Evolutionary conservation across 2,329 filamentous ascomycete species (phyloP).

Genomic region (Sporothrix mexicana): DNA sequence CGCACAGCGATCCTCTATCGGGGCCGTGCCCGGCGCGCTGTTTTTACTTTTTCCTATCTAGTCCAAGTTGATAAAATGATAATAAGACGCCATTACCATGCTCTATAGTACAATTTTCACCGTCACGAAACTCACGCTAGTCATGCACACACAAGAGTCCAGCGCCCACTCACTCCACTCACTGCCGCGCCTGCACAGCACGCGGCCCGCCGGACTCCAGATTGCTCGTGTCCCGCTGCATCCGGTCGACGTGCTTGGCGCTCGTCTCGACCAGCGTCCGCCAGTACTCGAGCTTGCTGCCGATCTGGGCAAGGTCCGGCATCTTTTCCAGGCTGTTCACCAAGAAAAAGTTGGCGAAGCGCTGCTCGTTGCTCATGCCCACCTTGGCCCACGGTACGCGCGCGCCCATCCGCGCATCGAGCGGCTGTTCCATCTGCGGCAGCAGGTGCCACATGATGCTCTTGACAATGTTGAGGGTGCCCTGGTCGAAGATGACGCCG

Average conservation of each 20-base stretch:
- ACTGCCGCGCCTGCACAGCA: too few relatives aligned
- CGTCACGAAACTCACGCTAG: background rate
- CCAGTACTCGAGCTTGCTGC: too few relatives aligned
- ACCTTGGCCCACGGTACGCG: background rate
- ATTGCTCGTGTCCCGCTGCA: too few relatives aligned
- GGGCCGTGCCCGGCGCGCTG: background rate
- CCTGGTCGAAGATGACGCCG: conserved; percentile 62
- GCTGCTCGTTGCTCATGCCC: background rate
- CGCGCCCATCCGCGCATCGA: too few relatives aligned
- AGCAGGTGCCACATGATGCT: conserved; percentile 43
- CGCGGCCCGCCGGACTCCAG: too few relatives aligned
- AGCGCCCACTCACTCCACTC: background rate
- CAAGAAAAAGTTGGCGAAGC: conserved; percentile 5
- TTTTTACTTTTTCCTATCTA: background rate
- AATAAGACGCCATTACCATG: conserved; percentile 4
- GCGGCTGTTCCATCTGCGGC: background rate
- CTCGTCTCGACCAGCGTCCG: too few relatives aligned
- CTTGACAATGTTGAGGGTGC: conserved; percentile 51
- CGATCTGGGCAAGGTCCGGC: too few relatives aligned
- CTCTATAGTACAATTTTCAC: conserved; percentile 20
- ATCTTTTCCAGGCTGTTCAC: conserved; percentile 7
- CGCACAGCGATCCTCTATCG: background rate
- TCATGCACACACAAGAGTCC: background rate
- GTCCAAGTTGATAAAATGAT: background rate
- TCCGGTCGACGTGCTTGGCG: too few relatives aligned